A percentile compares a stretch with the other conserved stretches of the same genome.
phyloP scores from a whole-genome alignment of 2,329 filamentous ascomycete species.

The Claviceps pazoutovae region DNA sequence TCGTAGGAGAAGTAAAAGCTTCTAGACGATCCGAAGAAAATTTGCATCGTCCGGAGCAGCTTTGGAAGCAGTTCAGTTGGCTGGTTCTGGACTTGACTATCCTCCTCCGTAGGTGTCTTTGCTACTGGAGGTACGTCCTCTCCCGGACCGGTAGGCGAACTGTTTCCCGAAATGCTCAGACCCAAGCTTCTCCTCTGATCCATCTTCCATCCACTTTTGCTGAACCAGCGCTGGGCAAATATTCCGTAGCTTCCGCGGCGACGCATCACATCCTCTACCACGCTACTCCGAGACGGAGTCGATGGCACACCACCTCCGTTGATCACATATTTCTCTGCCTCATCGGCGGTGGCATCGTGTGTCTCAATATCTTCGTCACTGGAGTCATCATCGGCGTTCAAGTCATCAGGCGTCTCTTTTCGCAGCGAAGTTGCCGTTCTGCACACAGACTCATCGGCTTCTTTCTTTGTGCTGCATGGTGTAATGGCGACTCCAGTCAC shows the following conservation, averaged over 20 bases:
- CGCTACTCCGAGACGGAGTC: slow-evolving; percentile 38
- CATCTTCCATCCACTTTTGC: slow-evolving; percentile 64
- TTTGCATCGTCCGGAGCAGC: slow-evolving; percentile 65
- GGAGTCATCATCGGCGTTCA: slow-evolving; percentile 28
- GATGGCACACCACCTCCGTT: slow-evolving; percentile 20
- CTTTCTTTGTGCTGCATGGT: slow-evolving; percentile 61
- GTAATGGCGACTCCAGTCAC: slow-evolving; percentile 86
- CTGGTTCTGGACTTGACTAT: slow-evolving; percentile 11
- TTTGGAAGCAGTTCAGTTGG: slow-evolving; percentile 57
- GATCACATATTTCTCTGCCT: slow-evolving; percentile 28
- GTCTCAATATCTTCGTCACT: slow-evolving; percentile 32
- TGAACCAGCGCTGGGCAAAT: slow-evolving; percentile 88
- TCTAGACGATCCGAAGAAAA: slow-evolving; percentile 66
- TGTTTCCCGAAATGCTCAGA: slow-evolving; percentile 33
- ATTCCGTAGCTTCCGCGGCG: slow-evolving; percentile 72
- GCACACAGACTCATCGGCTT: slow-evolving; percentile 59
- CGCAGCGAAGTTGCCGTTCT: slow-evolving; percentile 37
- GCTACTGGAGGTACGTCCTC: slow-evolving; percentile 8
- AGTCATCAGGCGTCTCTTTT: slow-evolving; percentile 24
- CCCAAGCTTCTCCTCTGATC: slow-evolving; percentile 58
- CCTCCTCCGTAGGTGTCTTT: slow-evolving; percentile 27
- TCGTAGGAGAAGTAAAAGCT: slow-evolving; percentile 97
- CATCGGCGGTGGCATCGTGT: slow-evolving; percentile 22
- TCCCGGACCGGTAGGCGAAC: slow-evolving; percentile 9
- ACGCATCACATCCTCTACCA: slow-evolving; percentile 80